Percentiles rank a stretch among this genome's conserved stretches.
phyloP scores from a whole-genome alignment of 257 asterid species.

The Anisodus acutangulus region DNA sequence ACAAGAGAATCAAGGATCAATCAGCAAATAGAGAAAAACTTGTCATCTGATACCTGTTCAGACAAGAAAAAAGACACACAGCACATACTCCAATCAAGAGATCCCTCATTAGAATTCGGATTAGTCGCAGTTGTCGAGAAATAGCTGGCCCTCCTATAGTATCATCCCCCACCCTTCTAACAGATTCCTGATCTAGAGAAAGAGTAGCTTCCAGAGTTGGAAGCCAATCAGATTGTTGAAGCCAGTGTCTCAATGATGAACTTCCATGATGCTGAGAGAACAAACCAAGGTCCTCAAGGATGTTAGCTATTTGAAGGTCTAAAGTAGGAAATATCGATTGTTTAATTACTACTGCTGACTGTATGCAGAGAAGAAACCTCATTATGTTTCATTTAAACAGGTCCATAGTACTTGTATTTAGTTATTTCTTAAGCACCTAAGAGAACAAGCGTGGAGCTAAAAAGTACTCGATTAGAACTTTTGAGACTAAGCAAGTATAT shows the following conservation, averaged over 20 bases:
- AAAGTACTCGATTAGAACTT: background rate
- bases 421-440: slow-evolving; percentile 1
- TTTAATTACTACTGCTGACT: background rate
- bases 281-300: slow-evolving; percentile 27
- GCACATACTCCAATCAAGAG: slow-evolving; percentile 82
- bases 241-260: slow-evolving; percentile 95
- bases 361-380: background rate
- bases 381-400: background rate
- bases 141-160: slow-evolving; percentile 92
- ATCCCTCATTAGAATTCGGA: slow-evolving; percentile 91
- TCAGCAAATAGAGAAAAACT: background rate
- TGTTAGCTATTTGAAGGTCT: slow-evolving; percentile 16
- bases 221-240: slow-evolving; percentile 95
- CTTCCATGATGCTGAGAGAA: slow-evolving; percentile 83
- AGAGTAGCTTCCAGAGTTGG: slow-evolving; percentile 95
- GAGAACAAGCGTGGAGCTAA: background rate
- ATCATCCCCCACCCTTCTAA: slow-evolving; percentile 86
- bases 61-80: slow-evolving; percentile 27
- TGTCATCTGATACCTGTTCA: background rate
- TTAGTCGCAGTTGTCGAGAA: slow-evolving; percentile 80
- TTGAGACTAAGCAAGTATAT: background rate
- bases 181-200: slow-evolving; percentile 86
- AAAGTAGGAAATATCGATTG: background rate
- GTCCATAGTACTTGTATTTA: background rate
- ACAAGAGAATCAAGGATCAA: slow-evolving; percentile 13